Percentiles rank a stretch among this genome's conserved stretches.
Evolutionary conservation across 2,329 filamentous ascomycete species (phyloP).

Genomic region (Cordyceps cicadae): DNA sequence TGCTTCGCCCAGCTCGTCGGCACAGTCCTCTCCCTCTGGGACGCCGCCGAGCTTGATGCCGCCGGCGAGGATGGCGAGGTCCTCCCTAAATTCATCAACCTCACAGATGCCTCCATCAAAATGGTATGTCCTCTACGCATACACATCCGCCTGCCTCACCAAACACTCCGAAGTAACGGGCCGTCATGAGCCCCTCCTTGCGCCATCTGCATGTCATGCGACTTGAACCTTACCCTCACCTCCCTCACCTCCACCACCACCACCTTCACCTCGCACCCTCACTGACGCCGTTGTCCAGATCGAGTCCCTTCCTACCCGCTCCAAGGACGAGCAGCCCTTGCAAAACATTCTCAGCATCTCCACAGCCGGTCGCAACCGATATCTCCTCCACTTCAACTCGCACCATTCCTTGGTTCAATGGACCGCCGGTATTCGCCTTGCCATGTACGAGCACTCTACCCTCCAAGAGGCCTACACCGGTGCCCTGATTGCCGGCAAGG

Average conservation of each 20-base stretch:
- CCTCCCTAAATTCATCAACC: conserved; percentile 85
- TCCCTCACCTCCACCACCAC: neutral
- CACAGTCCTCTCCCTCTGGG: conserved; percentile 91
- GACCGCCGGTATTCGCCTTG: conserved; percentile 86
- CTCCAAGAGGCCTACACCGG: conserved; percentile 96
- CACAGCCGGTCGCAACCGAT: conserved; percentile 90
- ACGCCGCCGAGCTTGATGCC: conserved; percentile 81
- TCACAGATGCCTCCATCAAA: conserved; percentile 95
- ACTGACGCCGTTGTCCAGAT: conserved; percentile 44
- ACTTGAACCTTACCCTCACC: neutral
- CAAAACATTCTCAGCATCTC: conserved; percentile 95
- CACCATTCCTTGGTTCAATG: conserved; percentile 89
- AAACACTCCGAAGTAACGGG: neutral
- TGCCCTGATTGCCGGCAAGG: conserved; percentile 89
- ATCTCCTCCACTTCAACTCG: conserved; percentile 92
- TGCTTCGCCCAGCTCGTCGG: conserved; percentile 95
- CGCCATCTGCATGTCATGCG: neutral
- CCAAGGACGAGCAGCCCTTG: conserved; percentile 65
- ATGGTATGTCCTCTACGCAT: conserved; percentile 56
- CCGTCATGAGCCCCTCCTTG: neutral
- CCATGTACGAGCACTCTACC: conserved; percentile 89
- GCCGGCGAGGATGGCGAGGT: conserved; percentile 80
- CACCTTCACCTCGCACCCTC: neutral
- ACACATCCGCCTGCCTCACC: neutral
- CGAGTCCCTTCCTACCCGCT: conserved; percentile 79